These are phyloP conservation scores for Chenopodium album DNA, from an alignment of 148 eudicot species.

Conservation along the genomic window DNA sequence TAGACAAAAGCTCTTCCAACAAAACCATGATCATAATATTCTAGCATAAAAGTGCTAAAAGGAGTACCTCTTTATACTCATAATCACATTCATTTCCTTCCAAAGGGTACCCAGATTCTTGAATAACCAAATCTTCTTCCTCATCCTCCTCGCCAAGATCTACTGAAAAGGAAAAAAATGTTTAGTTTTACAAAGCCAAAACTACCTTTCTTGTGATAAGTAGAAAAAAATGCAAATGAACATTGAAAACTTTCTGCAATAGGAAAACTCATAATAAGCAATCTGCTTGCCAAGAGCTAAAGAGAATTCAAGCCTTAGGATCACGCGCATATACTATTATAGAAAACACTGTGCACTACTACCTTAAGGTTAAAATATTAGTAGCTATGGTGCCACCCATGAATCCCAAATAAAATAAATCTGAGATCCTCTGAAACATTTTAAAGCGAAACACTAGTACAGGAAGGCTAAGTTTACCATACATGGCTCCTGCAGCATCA, in stretches of 20 bases:
- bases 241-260: not conserved
- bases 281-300: not conserved
- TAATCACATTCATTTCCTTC: conserved; percentile 43
- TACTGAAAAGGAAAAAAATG: not conserved
- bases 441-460: not conserved
- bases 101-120: conserved; percentile 27
- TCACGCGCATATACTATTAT: not conserved
- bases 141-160: conserved; percentile 17
- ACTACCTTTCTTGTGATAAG: not conserved
- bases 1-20: not conserved
- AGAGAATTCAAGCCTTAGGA: not conserved
- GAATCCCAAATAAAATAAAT: not conserved
- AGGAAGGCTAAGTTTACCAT: conserved; percentile 18
- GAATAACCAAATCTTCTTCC: conserved; percentile 22
- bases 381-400: not conserved
- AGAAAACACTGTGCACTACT: not conserved
- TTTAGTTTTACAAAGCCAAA: not conserved
- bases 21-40: conserved; percentile 3
- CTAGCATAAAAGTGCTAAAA: not conserved
- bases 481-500: conserved; percentile 18
- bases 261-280: not conserved
- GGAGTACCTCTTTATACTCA: conserved; percentile 42
- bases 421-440: not conserved
- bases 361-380: not conserved
- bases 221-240: not conserved